These are phyloP conservation scores for Suillus hirtellus DNA, from an alignment of 768 basidiomycete genomes.

Conservation along the genomic window DNA sequence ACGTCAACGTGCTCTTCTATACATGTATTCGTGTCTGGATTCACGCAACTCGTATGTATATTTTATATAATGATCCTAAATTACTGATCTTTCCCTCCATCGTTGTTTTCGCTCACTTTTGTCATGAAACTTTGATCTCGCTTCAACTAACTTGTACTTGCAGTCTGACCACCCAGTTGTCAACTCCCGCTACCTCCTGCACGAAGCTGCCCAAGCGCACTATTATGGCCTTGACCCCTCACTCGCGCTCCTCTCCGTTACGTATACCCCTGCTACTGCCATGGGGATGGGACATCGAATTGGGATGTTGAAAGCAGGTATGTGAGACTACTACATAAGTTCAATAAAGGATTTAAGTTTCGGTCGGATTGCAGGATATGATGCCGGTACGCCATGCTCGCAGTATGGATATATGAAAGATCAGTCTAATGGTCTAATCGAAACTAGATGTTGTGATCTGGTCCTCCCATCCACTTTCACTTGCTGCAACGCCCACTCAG, in stretches of 20 bases:
- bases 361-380: constrained; percentile 36
- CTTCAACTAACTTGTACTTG: not conserved
- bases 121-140: not conserved
- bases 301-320: constrained; percentile 57
- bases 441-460: constrained; percentile 62
- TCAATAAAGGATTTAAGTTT: not conserved
- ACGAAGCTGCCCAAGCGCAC: constrained; percentile 73
- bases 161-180: constrained; percentile 60
- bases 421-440: not conserved
- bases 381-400: constrained; percentile 38
- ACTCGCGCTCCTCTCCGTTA: constrained; percentile 64
- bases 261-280: constrained; percentile 62
- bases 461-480: constrained; percentile 72
- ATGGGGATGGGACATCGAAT: constrained; percentile 77
- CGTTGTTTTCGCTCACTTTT: not conserved
- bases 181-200: constrained; percentile 66
- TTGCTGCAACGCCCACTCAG: constrained; percentile 73
- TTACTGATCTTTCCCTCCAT: not conserved
- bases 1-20: not conserved
- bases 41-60: not conserved
- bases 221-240: constrained; percentile 62
- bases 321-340: not conserved
- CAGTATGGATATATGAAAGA: constrained; percentile 9
- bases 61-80: not conserved
- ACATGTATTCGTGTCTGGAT: not conserved